Evolutionary conservation across 371 early-diverging fungal species (phyloP), one percentile per base, ranked within the genome.

Genomic region (Lichtheimia corymbifera): DNA sequence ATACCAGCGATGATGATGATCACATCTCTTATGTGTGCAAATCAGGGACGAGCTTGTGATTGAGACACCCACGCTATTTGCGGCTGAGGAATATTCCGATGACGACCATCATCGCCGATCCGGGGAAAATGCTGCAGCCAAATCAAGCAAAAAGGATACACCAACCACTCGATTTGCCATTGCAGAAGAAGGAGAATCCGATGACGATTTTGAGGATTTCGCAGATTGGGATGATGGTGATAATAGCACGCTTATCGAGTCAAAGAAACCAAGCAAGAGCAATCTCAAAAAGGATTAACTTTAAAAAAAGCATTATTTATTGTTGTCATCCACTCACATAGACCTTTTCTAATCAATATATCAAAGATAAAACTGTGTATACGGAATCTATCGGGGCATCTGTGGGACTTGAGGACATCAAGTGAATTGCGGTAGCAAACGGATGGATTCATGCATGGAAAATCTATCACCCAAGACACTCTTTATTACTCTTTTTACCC

Each of bases 11-110:
- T 35, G 9, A 14, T 45, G 2, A 25, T 11, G 53, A 22, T 52
- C 43, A 15, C n/a, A 49, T 50, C 25, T 20, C 47, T 42, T 24
- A 24, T 11, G 56, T 35, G 43, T 35, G 47, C 51, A 22, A 42
- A 50, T 40, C 44, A 80, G 80, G 55, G 80, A 80, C 50, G 80
- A 80, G 50, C 61, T 80, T 9, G 80, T 80, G 0, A 63, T 80
- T 42, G 77, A 77, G 41, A 75, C 71, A 14, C 77, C 80, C 5
- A 76, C 72, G 17, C 30, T 80, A 15, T 80, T 75, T 59, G 73
- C 71, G 22, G 77, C 75, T 1, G 80, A 73, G 41, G 75, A 72
- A 5, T 64, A 66, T 54, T 66, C 64, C 20, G 66, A 72, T 35
- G 67, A 66, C 6, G 66, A 70, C 15, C 55, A 60, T 18, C 17